These are phyloP conservation scores for Puccinia horiana DNA, from an alignment of 1,284 basidiomycete genomes.

Conservation along the genomic window DNA sequence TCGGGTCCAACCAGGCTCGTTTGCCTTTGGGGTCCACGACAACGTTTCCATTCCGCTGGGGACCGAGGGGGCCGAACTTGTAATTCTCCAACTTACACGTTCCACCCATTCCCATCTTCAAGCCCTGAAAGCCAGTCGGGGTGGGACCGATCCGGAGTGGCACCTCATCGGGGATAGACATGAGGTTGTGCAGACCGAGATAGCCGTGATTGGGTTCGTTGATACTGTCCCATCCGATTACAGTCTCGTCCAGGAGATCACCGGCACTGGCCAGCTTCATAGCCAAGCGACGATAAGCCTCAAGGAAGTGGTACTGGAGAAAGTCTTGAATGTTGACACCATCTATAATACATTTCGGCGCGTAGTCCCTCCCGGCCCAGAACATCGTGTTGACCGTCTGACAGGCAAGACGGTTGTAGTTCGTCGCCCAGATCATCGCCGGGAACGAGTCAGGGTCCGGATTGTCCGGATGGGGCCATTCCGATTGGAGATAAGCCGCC, in stretches of 20 bases:
- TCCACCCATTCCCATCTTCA: constrained; percentile 84
- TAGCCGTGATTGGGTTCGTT: constrained; percentile 93
- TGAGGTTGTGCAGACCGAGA: constrained; percentile 69
- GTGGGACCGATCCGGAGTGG: constrained; percentile 72
- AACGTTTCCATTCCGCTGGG: constrained; percentile 71
- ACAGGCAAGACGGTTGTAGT: constrained; percentile 82
- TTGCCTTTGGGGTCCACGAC: constrained; percentile 79
- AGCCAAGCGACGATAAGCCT: constrained; percentile 74
- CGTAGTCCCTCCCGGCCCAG: constrained; percentile 85
- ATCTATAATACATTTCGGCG: constrained; percentile 87
- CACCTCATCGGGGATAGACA: constrained; percentile 56
- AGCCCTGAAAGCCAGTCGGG: constrained; percentile 79
- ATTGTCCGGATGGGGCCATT: constrained; percentile 70
- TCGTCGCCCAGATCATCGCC: constrained; percentile 90
- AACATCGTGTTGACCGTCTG: constrained; percentile 93
- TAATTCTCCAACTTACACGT: constrained; percentile 81
- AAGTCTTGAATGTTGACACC: constrained; percentile 91
- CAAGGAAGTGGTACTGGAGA: constrained; percentile 80
- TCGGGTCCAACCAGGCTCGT: constrained; percentile 54
- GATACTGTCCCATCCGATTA: constrained; percentile 94
- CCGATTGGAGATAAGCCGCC: constrained; percentile 81
- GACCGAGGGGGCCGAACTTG: constrained; percentile 78
- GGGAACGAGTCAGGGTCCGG: constrained; percentile 76
- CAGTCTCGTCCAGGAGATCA: constrained; percentile 76
- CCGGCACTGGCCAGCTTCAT: constrained; percentile 72